Base-by-base conservation (phyloP, 352 stramenopile genomes). In the Pythium vanterpoolii region DNA sequence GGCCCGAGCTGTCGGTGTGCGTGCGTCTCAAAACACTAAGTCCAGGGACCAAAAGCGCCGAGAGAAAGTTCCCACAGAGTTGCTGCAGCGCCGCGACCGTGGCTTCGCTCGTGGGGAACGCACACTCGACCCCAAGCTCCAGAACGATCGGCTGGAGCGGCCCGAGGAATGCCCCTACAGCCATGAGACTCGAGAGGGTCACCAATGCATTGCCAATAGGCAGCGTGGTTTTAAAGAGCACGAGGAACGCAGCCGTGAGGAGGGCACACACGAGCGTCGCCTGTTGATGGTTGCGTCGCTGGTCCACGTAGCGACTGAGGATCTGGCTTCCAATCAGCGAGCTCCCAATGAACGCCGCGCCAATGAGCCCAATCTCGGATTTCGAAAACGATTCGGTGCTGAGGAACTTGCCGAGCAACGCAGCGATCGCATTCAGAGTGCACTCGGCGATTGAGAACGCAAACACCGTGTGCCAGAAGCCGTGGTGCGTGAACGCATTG, bases 31-130 rank as follows among this genome's bases (percentile, higher is more conserved):
- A 28, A 2, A 73, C 56, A 56, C 77, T 86, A 5, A 91, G 55
- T 0, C 68, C 67, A 14, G 79, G 82, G 11, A 91, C 79, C 1
- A 83, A 21, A 34, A 87, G 69, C 8, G 79, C 82, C 24, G 79
- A 90, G 3, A 92, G 52, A 24, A 90, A 86, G 53, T 92, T 92
- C 10, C 82, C 82, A 60, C 77, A 90, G 42, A 92, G 77, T 36
- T 92, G 82, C 40, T 90, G 79, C 0, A 92, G 66, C 23, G 82
- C 82, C 21, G 82, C 82, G 34, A 92, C 82, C 0, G 82, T 90
- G 5, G 82, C 78, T 47, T 89, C 82, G 36, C 79, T 92, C 2
- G 82, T 92, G 7, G 82, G 82, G 44, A 83, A 87, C 4, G 82
- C 71, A 21, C 82, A 92, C 46, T 92, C 82, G 13, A 90, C 82